A percentile compares a stretch with the other conserved stretches of the same genome.
Conservation (phyloP, 1,284 basidiomycete species). For the Cutaneotrichosporon cavernicola region DNA sequence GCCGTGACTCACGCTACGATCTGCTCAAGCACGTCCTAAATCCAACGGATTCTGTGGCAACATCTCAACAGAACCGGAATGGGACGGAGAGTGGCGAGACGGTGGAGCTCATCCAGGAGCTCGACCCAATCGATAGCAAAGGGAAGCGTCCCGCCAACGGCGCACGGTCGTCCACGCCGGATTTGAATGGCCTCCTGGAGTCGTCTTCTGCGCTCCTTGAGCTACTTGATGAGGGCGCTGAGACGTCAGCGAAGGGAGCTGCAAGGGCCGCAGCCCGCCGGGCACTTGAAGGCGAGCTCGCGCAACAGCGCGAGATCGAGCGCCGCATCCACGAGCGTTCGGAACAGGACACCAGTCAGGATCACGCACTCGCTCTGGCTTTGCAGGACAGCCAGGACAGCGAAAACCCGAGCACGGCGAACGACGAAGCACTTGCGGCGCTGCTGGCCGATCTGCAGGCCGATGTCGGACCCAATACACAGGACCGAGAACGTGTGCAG, state of each 20-base stretch:
- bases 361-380: not conserved
- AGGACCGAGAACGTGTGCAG: not conserved
- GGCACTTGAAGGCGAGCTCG: constrained; percentile 14
- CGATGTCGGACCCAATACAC: not conserved
- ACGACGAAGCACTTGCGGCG: not conserved
- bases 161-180: not conserved
- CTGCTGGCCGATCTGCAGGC: constrained; percentile 1
- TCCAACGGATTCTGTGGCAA: not conserved
- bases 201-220: constrained; percentile 31
- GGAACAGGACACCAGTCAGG: not conserved
- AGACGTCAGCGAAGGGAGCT: constrained; percentile 31
- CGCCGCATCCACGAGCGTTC: constrained; percentile 8
- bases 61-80: not conserved
- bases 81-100: not conserved
- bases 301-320: constrained; percentile 22
- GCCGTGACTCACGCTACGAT: not conserved
- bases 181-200: constrained; percentile 1
- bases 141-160: not conserved
- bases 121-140: not conserved
- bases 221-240: constrained; percentile 30
- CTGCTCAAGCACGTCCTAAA: constrained; percentile 6
- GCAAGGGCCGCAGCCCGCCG: constrained; percentile 20
- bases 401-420: not conserved
- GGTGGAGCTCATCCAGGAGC: not conserved
- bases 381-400: constrained; percentile 7